A percentile compares a stretch with the other conserved stretches of the same genome.
Evolutionary conservation across 1,139 yeast species (phyloP).

Genomic region (Geotrichum citri-aurantii): DNA sequence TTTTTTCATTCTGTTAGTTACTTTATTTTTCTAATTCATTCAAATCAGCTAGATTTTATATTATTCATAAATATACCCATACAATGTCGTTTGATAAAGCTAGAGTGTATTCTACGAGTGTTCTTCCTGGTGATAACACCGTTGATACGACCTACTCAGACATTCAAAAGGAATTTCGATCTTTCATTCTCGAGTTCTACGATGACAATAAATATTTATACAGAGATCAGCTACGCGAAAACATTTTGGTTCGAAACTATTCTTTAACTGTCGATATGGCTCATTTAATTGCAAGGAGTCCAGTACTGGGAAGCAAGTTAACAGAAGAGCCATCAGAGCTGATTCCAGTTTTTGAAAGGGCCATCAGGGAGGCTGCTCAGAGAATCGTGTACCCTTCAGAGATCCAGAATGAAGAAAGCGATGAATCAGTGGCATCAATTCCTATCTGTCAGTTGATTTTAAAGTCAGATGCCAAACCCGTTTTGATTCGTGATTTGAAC

Average conservation of each 20-base stretch:
- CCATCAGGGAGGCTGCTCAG: constrained; percentile 86
- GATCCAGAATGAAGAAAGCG: constrained; percentile 22
- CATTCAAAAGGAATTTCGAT: constrained; percentile 70
- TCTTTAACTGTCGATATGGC: constrained; percentile 72
- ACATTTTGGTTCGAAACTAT: constrained; percentile 71
- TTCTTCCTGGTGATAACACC: constrained; percentile 72
- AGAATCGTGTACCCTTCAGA: constrained; percentile 58
- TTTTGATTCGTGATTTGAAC: constrained; percentile 74
- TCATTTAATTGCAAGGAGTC: constrained; percentile 82
- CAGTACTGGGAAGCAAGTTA: constrained; percentile 77
- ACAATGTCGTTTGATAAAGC: constrained; percentile 64
- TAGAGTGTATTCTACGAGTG: constrained; percentile 76
- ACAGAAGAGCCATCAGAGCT: constrained; percentile 84
- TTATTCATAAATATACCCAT: neutral
- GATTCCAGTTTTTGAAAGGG: constrained; percentile 82
- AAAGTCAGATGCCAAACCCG: constrained; percentile 64
- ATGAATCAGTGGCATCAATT: constrained; percentile 36
- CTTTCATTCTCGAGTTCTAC: constrained; percentile 81
- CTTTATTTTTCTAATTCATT: neutral
- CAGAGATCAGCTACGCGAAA: constrained; percentile 87
- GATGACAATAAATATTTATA: constrained; percentile 77
- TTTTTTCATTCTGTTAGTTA: neutral
- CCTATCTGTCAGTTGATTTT: constrained; percentile 82
- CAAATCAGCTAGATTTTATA: neutral
- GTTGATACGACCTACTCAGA: constrained; percentile 68